A percentile compares a stretch with the other conserved stretches of the same genome.
Conservation (phyloP, 2,329 filamentous ascomycete genomes). For the Beauveria medogensis region DNA sequence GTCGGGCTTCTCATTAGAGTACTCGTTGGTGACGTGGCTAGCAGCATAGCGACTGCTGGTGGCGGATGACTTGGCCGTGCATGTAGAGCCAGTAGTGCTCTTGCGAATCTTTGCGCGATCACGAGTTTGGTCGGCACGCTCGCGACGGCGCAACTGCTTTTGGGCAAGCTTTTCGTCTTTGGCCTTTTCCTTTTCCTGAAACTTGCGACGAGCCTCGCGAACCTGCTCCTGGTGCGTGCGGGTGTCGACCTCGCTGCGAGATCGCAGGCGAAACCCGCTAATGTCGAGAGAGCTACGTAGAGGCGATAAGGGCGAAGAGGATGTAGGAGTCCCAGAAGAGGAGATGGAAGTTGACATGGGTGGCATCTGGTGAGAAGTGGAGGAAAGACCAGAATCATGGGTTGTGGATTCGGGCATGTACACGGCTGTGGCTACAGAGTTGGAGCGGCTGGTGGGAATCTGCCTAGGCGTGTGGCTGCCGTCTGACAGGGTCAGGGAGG, state of each 20-base stretch:
- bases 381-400: conserved; percentile 28
- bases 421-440: conserved; percentile 16
- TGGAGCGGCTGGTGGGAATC: conserved; percentile 21
- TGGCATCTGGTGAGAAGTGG: conserved; percentile 17
- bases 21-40: conserved; percentile 18
- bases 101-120: conserved; percentile 34
- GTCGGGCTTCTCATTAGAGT: conserved; percentile 26
- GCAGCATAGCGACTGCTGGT: conserved; percentile 18
- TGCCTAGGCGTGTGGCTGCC: conserved; percentile 21
- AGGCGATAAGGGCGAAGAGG: conserved; percentile 37
- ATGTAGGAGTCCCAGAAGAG: conserved; percentile 19
- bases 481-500: conserved; percentile 27
- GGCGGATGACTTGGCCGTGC: conserved; percentile 24
- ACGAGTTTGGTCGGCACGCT: conserved; percentile 49
- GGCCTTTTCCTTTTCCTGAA: conserved; percentile 51
- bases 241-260: conserved; percentile 51
- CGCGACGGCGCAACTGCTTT: conserved; percentile 49
- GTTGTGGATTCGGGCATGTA: not conserved
- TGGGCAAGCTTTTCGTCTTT: conserved; percentile 57
- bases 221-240: conserved; percentile 48
- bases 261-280: conserved; percentile 49
- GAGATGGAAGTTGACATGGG: conserved; percentile 18
- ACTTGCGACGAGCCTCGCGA: conserved; percentile 53
- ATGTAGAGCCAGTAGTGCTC: conserved; percentile 28
- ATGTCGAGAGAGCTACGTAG: conserved; percentile 52